These are phyloP conservation scores for Chenopodium album DNA, from an alignment of 148 eudicot genomes.

Conservation along the genomic window DNA sequence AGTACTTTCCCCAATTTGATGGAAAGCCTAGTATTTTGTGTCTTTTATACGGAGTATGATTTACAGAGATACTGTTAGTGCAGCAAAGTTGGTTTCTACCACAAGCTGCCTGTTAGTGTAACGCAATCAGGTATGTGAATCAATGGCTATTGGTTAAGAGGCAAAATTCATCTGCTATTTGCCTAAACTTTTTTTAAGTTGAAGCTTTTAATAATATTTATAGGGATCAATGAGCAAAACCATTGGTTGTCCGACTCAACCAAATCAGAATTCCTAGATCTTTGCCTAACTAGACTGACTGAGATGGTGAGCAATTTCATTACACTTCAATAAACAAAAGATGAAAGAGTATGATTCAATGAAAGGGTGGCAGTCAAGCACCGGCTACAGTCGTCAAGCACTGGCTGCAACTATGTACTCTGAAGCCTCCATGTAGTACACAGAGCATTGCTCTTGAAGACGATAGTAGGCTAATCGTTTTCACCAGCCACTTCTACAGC, in stretches of 20 bases:
- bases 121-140: background rate
- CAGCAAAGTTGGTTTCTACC: background rate
- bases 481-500: background rate
- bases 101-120: background rate
- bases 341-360: background rate
- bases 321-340: background rate
- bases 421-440: background rate
- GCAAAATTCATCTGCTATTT: too few relatives aligned
- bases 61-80: too few relatives aligned
- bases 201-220: background rate
- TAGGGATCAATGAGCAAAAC: too few relatives aligned
- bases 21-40: background rate
- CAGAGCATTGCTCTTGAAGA: background rate
- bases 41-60: background rate
- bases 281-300: too few relatives aligned
- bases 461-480: background rate
- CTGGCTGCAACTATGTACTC: background rate
- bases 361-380: background rate
- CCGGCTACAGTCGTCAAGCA: background rate
- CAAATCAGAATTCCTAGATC: too few relatives aligned
- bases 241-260: too few relatives aligned
- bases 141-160: background rate
- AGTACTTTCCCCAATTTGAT: slow-evolving; percentile 14
- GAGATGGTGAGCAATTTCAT: too few relatives aligned
- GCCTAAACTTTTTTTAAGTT: too few relatives aligned